Percentiles rank a stretch among this genome's conserved stretches.
Evolutionary conservation across 495 filamentous ascomycete genomes (phyloP).

Genomic region (Xylaria nigripes): DNA sequence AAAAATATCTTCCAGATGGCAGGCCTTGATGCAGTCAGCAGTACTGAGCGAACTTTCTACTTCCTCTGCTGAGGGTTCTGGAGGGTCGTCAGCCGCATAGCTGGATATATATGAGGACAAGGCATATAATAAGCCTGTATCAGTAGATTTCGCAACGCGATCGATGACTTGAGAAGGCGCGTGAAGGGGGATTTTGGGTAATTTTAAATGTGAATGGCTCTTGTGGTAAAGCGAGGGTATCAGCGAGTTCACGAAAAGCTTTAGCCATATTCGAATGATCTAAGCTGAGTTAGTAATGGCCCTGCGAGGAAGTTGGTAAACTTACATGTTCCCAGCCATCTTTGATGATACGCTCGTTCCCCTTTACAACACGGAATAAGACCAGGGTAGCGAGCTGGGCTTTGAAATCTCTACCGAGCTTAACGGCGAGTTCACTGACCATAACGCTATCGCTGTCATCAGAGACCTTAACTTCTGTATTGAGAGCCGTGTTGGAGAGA

Average conservation of each 20-base stretch:
- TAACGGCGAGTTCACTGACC: slow-evolving; percentile 97
- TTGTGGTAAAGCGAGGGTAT: slow-evolving; percentile 74
- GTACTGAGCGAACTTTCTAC: slow-evolving; percentile 91
- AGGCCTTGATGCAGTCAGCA: slow-evolving; percentile 87
- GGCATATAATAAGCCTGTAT: slow-evolving; percentile 82
- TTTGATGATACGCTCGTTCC: slow-evolving; percentile 67
- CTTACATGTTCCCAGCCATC: slow-evolving; percentile 79
- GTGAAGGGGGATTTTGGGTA: slow-evolving; percentile 82
- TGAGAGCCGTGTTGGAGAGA: slow-evolving; percentile 75
- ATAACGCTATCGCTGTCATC: slow-evolving; percentile 91
- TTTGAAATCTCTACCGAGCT: slow-evolving; percentile 88
- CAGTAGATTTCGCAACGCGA: slow-evolving; percentile 63
- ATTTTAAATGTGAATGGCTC: slow-evolving; percentile 60
- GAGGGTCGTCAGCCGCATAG: slow-evolving; percentile 95
- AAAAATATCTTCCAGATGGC: slow-evolving; percentile 75
- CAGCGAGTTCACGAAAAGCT: slow-evolving; percentile 92
- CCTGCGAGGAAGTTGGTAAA: slow-evolving; percentile 6
- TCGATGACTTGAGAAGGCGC: slow-evolving; percentile 90
- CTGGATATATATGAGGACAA: slow-evolving; percentile 96
- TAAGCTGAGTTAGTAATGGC: slow-evolving; percentile 30
- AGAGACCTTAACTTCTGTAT: slow-evolving; percentile 90
- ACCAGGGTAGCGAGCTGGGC: slow-evolving; percentile 91
- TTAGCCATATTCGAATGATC: slow-evolving; percentile 85
- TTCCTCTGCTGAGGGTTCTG: slow-evolving; percentile 95
- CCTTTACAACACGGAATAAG: slow-evolving; percentile 79